These are phyloP conservation scores for Alternaria gaisen DNA, from an alignment of 2,329 filamentous ascomycete species.

Conservation along the genomic window DNA sequence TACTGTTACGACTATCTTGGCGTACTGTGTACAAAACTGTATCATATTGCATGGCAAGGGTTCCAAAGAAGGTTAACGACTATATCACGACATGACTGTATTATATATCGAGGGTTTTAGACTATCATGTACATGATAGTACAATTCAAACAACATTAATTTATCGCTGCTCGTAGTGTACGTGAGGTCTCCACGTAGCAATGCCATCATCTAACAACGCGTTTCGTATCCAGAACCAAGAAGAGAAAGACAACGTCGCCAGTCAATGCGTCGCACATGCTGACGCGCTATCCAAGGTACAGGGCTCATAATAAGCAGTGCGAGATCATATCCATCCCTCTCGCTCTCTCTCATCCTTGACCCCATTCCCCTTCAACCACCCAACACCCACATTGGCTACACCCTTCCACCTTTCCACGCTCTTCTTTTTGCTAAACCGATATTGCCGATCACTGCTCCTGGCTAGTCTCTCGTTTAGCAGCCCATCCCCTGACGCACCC, in stretches of 20 bases:
- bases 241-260: background rate
- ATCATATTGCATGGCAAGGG: background rate
- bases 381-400: conserved; percentile 46
- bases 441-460: conserved; percentile 44
- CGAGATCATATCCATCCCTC: conserved; percentile 39
- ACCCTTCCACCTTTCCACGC: conserved; percentile 47
- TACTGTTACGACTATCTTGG: background rate
- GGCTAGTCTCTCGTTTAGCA: conserved; percentile 45
- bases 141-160: background rate
- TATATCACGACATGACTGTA: background rate
- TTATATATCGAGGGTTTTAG: background rate
- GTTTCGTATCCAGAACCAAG: background rate
- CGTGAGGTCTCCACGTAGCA: background rate
- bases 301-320: too few species aligned
- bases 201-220: background rate
- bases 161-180: background rate
- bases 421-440: conserved; percentile 45
- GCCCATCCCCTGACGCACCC: conserved; percentile 31
- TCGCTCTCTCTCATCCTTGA: conserved; percentile 39
- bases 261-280: background rate
- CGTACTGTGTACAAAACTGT: background rate
- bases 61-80: background rate
- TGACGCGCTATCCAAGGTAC: background rate
- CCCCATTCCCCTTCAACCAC: conserved; percentile 44
- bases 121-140: background rate